Conservation (phyloP, 176 grass and related monocot genomes). For the Carex pumila region DNA sequence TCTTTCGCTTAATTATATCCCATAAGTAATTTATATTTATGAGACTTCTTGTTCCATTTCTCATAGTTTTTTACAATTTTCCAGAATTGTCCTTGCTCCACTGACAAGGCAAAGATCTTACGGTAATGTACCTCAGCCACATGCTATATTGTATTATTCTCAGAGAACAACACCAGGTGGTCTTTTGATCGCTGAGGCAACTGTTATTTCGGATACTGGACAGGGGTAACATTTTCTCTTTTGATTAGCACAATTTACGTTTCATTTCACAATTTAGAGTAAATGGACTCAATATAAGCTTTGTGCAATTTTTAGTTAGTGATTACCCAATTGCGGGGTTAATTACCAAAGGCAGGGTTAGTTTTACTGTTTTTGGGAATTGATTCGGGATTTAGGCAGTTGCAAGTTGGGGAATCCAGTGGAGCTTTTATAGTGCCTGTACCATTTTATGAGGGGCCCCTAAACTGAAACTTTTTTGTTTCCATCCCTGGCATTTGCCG, state of each 20-base stretch:
- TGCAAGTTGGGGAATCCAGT: not conserved
- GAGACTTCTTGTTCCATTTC: not conserved
- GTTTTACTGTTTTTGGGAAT: not conserved
- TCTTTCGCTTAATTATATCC: not conserved
- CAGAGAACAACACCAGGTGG: conserved; percentile 48
- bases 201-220: conserved; percentile 38
- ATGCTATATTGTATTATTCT: conserved; percentile 45
- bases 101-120: conserved; percentile 48
- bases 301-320: not conserved
- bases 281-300: not conserved
- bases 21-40: not conserved
- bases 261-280: not conserved
- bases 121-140: conserved; percentile 38
- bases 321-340: too few species aligned
- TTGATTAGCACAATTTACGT: not conserved
- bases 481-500: conserved; percentile 22
- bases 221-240: conserved; percentile 10
- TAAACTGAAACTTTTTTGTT: not conserved
- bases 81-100: conserved; percentile 53
- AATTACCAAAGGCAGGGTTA: not conserved
- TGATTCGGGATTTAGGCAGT: not conserved
- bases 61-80: not conserved
- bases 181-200: conserved; percentile 56
- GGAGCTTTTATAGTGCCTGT: not conserved
- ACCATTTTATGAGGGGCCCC: not conserved